Conservation (phyloP, 208 protist species). For the Herpetomonas samuelpessoai region DNA sequence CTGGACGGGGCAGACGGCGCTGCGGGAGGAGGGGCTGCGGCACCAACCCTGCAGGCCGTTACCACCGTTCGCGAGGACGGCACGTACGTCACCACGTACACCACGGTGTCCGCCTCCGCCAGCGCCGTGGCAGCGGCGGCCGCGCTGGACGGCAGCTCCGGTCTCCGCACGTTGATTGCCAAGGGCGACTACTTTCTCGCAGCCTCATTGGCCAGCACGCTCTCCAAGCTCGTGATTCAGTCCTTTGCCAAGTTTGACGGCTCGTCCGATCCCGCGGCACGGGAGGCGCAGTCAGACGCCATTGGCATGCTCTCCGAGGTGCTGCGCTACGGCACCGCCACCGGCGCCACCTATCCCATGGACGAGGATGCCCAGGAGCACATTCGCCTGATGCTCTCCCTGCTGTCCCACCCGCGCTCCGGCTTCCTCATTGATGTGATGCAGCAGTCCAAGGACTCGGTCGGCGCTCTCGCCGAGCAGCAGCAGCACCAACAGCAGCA, state of each 20-base stretch:
- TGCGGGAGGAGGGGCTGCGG: constrained; percentile 1
- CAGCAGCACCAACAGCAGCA: constrained; percentile 12
- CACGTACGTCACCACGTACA: constrained; percentile 93
- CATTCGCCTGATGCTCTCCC: constrained; percentile 74
- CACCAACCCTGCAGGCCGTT: constrained; percentile 41
- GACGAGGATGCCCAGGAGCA: constrained; percentile 91
- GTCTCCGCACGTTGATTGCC: constrained; percentile 55
- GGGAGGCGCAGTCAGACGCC: constrained; percentile 52
- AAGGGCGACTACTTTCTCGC: constrained; percentile 95
- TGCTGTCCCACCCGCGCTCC: constrained; percentile 43
- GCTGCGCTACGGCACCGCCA: constrained; percentile 69
- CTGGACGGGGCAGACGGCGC: constrained; percentile 9
- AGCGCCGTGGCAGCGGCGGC: background rate
- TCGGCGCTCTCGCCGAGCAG: constrained; percentile 19
- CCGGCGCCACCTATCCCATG: constrained; percentile 25
- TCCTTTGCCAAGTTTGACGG: constrained; percentile 23
- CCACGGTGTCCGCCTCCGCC: constrained; percentile 22
- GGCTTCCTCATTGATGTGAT: constrained; percentile 60
- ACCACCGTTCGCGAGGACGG: constrained; percentile 89
- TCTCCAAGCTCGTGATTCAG: constrained; percentile 95
- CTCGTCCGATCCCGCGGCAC: constrained; percentile 20
- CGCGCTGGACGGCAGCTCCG: constrained; percentile 15
- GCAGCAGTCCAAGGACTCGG: constrained; percentile 70
- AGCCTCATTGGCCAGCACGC: constrained; percentile 77
- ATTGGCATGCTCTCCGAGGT: constrained; percentile 68